Conservation (phyloP, 2,329 filamentous ascomycete genomes). For the Coleophoma cylindrospora region DNA sequence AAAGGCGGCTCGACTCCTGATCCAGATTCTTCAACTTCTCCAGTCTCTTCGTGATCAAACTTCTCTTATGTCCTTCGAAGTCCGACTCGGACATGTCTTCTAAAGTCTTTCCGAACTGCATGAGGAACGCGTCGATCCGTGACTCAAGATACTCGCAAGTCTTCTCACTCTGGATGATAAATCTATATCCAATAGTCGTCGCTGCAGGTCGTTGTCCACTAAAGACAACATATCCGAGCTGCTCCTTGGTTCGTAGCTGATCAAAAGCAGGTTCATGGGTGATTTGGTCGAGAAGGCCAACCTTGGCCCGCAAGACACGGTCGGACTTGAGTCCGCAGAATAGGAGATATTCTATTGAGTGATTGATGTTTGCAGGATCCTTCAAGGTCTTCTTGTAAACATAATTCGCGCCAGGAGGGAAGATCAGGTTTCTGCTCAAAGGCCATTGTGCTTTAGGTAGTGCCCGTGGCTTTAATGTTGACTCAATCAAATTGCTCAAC, state of each 20-base stretch:
- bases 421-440: slow-evolving; percentile 68
- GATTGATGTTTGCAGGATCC: slow-evolving; percentile 85
- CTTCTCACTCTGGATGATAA: slow-evolving; percentile 91
- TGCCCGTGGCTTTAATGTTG: slow-evolving; percentile 66
- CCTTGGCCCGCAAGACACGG: slow-evolving; percentile 65
- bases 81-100: slow-evolving; percentile 74
- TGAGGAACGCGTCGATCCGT: slow-evolving; percentile 82
- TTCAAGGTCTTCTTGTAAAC: slow-evolving; percentile 76
- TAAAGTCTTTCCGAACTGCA: slow-evolving; percentile 59
- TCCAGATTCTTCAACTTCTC: slow-evolving; percentile 91
- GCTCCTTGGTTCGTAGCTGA: slow-evolving; percentile 91
- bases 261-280: slow-evolving; percentile 92
- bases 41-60: slow-evolving; percentile 77
- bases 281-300: slow-evolving; percentile 81
- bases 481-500: slow-evolving; percentile 78
- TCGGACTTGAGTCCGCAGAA: slow-evolving; percentile 67
- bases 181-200: slow-evolving; percentile 80
- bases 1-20: slow-evolving; percentile 78
- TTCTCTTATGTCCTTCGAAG: slow-evolving; percentile 88
- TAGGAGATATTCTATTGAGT: slow-evolving; percentile 76
- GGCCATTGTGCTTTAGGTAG: slow-evolving; percentile 78
- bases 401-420: slow-evolving; percentile 77
- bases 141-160: slow-evolving; percentile 78
- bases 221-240: slow-evolving; percentile 95
- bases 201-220: slow-evolving; percentile 66